Base-by-base conservation (phyloP, 495 filamentous ascomycete genomes). In the Sabuloglossum arenarium region DNA sequence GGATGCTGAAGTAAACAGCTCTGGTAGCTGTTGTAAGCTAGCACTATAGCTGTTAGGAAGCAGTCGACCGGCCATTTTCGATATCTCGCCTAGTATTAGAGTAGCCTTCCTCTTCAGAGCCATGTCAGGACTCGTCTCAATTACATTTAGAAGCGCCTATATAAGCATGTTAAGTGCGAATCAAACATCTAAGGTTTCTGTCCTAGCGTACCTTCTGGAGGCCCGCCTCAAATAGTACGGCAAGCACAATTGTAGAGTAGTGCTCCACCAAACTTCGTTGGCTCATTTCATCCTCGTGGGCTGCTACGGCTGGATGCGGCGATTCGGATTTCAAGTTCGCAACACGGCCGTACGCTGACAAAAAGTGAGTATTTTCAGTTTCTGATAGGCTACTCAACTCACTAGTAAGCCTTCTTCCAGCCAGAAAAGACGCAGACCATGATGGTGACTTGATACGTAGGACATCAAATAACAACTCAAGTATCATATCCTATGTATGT, bases 361-460 rank as follows among this genome's bases (percentile, higher is more conserved):
- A 57, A 59, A 5, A 59, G 56, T 49, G 24, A 67, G 59, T n/a
- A 46, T 27, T 9, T 8, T n/a, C 19, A 52, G 14, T 21, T 37
- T 43, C 30, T 1, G 8, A 27, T 8, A 43, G 29, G 9, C 8
- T 6, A 43, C 21, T 1, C 21, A 37, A 42, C 56, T 47, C 19
- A 11, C 69, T 97, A 16, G 91, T 98, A 32, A 97, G 76, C 55
- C 93, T 74, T 60, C 91, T 77, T 6, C 93, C 91, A 37, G 93
- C 91, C 47, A 98, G 76, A 63, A 94, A 98, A 21, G 88, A 93
- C 0, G 87, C 87, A 27, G 90, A 90, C 93, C 93, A 98, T 0
- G 88, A 90, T 6, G 91, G 91, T 23, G 88, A 81, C 63, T 94
- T 96, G 64, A 98, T 95, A 45, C 88, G 81, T 58, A 98, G 74